Evolutionary conservation across 2,329 filamentous ascomycete genomes (phyloP).

Genomic region (Paraphoma chrysanthemicola): DNA sequence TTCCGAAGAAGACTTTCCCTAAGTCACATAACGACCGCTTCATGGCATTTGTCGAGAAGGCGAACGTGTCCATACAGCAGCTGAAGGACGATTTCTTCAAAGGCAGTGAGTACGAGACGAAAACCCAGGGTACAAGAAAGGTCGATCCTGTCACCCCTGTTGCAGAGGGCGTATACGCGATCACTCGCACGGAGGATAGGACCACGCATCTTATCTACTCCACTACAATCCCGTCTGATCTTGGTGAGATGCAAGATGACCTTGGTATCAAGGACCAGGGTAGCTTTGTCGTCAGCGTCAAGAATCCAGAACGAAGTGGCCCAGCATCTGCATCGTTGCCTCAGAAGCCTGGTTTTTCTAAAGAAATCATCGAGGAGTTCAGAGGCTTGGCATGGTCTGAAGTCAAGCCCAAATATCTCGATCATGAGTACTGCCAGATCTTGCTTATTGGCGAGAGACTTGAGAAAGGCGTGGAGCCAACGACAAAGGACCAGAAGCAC

Average conservation of each 20-base stretch:
- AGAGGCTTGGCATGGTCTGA: conserved; percentile 75
- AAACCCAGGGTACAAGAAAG: conserved; percentile 74
- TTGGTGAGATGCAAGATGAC: conserved; percentile 76
- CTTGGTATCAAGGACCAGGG: conserved; percentile 75
- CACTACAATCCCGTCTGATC: conserved; percentile 72
- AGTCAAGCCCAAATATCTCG: conserved; percentile 73
- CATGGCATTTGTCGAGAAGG: conserved; percentile 84
- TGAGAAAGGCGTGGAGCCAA: conserved; percentile 64
- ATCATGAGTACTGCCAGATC: conserved; percentile 78
- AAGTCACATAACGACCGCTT: conserved; percentile 72
- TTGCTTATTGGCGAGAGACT: conserved; percentile 76
- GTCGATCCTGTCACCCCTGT: conserved; percentile 74
- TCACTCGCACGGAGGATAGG: conserved; percentile 71
- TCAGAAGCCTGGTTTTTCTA: conserved; percentile 71
- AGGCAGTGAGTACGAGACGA: conserved; percentile 74
- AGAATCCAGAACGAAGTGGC: conserved; percentile 76
- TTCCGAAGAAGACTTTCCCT: conserved; percentile 87
- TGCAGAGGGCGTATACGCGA: conserved; percentile 86
- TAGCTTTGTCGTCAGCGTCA: conserved; percentile 79
- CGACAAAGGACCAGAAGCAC: conserved; percentile 63
- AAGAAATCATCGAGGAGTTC: conserved; percentile 76
- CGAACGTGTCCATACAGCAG: conserved; percentile 67
- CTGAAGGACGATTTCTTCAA: conserved; percentile 76
- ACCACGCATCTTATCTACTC: conserved; percentile 82
- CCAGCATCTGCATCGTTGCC: conserved; percentile 70